phyloP scores from a whole-genome alignment of 2,329 filamentous ascomycete species.

The Tolypocladium album region DNA sequence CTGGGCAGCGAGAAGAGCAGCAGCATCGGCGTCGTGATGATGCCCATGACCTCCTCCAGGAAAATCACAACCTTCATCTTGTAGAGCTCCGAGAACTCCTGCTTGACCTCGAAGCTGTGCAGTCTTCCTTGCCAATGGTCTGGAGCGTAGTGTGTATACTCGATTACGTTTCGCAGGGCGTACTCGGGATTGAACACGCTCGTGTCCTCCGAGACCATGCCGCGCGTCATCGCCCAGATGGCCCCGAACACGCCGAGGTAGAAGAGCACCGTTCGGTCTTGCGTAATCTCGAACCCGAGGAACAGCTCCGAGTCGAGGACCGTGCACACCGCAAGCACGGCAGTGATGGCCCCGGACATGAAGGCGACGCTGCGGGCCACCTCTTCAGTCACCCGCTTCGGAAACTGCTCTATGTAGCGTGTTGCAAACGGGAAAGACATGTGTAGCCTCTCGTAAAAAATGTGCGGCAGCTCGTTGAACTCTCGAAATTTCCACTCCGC shows the following conservation, averaged over 20 bases:
- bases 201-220: constrained; percentile 78
- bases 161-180: constrained; percentile 77
- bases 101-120: constrained; percentile 89
- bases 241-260: constrained; percentile 76
- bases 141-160: constrained; percentile 87
- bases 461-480: constrained; percentile 90
- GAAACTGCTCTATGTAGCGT: constrained; percentile 90
- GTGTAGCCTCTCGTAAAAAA: constrained; percentile 80
- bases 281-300: constrained; percentile 82
- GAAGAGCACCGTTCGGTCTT: constrained; percentile 79
- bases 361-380: constrained; percentile 78
- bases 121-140: constrained; percentile 79
- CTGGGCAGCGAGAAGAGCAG: constrained; percentile 78
- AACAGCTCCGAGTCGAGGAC: constrained; percentile 88
- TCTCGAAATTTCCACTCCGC: constrained; percentile 98
- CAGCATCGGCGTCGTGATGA: constrained; percentile 83
- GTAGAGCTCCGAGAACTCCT: constrained; percentile 83
- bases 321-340: constrained; percentile 73
- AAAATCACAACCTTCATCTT: constrained; percentile 90
- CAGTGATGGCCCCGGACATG: constrained; percentile 74
- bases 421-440: constrained; percentile 94
- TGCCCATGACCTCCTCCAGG: constrained; percentile 81
- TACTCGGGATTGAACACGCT: constrained; percentile 86
- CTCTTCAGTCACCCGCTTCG: constrained; percentile 87
- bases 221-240: constrained; percentile 74